Conservation (phyloP, 805 yeast species). For the Nakazawaea ishiwadae region DNA sequence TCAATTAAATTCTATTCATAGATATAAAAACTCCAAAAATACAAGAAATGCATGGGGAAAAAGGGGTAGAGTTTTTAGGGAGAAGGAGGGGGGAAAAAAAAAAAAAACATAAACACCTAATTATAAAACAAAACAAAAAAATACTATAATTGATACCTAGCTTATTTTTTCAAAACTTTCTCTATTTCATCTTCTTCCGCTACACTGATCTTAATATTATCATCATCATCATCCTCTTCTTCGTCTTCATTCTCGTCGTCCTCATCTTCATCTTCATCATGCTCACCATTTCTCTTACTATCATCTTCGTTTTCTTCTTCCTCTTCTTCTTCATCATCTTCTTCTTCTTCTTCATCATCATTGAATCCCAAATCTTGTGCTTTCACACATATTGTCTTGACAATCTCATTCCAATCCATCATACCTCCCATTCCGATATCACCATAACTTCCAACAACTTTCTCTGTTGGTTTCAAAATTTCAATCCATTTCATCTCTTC, state of each 20-base stretch:
- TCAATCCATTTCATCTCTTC: constrained; percentile 65
- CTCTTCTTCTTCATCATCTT: constrained; percentile 36
- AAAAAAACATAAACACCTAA: too few species aligned
- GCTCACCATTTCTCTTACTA: constrained; percentile 16
- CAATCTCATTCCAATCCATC: constrained; percentile 66
- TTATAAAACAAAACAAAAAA: too few species aligned
- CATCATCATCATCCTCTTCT: constrained; percentile 22
- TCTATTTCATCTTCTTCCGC: constrained; percentile 27
- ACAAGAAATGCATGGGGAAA: too few species aligned
- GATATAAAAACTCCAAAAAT: too few species aligned
- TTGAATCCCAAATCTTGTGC: constrained; percentile 36
- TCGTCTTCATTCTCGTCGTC: constrained; percentile 25
- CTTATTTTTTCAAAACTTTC: constrained; percentile 12
- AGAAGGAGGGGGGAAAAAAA: too few species aligned
- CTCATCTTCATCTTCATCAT: constrained; percentile 22
- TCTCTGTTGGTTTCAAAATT: constrained; percentile 53
- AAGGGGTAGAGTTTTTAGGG: too few species aligned
- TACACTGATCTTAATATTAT: constrained; percentile 23
- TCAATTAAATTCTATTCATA: too few species aligned
- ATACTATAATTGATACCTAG: too few species aligned
- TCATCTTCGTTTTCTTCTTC: constrained; percentile 24
- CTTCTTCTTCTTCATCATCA: constrained; percentile 49
- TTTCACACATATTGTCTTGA: constrained; percentile 47
- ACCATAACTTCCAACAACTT: constrained; percentile 51
- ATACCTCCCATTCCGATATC: constrained; percentile 66